Conservation (phyloP, 176 grass and related monocot genomes). For the Carex littledalei region DNA sequence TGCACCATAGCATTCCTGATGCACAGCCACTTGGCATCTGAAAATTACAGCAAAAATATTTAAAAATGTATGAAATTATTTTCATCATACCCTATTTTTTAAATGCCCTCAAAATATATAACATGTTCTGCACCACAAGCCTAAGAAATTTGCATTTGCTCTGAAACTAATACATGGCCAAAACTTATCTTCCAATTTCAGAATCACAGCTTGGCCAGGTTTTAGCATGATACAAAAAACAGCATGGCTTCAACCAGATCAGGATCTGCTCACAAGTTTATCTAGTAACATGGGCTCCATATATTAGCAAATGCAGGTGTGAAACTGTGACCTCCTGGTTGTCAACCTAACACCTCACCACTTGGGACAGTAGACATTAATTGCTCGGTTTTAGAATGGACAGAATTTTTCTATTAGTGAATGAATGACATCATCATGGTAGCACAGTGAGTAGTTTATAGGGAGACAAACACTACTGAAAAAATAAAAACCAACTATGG, state of each 20-base stretch:
- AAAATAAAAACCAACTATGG: neutral
- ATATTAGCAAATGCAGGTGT: neutral
- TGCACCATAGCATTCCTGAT: slow-evolving; percentile 96
- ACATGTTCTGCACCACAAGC: neutral
- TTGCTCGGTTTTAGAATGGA: neutral
- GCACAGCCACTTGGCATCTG: slow-evolving; percentile 93
- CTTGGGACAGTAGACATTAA: neutral
- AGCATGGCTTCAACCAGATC: neutral
- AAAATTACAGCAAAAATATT: slow-evolving; percentile 17
- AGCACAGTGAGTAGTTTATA: neutral
- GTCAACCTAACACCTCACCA: slow-evolving; percentile 1
- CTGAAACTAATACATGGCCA: neutral
- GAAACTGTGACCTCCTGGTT: neutral
- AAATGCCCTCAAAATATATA: neutral
- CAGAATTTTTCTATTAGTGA: neutral
- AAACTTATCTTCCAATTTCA: neutral
- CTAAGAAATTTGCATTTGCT: neutral
- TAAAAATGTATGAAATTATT: neutral
- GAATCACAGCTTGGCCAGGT: neutral
- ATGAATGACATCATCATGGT: neutral
- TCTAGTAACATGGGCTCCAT: neutral
- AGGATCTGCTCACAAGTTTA: neutral
- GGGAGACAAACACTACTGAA: neutral
- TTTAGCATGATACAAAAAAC: neutral
- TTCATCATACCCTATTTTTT: neutral